Evolutionary conservation across 1,284 basidiomycete genomes (phyloP).

Genomic region (Apiotrichum veenhuisii): DNA sequence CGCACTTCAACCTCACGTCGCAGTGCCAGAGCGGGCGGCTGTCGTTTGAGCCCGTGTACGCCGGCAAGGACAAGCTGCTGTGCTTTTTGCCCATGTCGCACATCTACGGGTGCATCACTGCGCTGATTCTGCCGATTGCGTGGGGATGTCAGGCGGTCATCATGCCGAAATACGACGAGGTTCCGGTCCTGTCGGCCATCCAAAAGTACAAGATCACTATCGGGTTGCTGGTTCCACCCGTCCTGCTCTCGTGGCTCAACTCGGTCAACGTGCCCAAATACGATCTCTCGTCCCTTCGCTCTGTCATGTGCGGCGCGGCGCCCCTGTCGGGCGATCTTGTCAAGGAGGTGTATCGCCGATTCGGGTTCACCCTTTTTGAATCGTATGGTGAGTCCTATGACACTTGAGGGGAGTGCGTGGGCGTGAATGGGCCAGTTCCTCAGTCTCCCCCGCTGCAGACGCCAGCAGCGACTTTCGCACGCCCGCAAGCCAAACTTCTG

Average conservation of each 20-base stretch:
- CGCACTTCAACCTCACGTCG: constrained; percentile 61
- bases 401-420: too few species aligned
- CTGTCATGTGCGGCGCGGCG: constrained; percentile 73
- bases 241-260: constrained; percentile 58
- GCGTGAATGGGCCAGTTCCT: too few species aligned
- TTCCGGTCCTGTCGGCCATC: constrained; percentile 62
- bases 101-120: constrained; percentile 23
- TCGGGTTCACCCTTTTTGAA: constrained; percentile 32
- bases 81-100: constrained; percentile 18
- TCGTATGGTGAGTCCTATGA: constrained; percentile 35
- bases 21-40: constrained; percentile 20
- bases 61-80: constrained; percentile 48
- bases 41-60: not conserved
- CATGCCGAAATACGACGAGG: constrained; percentile 60
- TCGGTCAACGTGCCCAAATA: constrained; percentile 62
- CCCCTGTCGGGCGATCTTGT: constrained; percentile 58
- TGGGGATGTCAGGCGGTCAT: constrained; percentile 62
- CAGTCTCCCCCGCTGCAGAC: too few species aligned
- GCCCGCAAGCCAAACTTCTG: too few species aligned
- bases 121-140: constrained; percentile 61
- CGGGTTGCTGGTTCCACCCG: constrained; percentile 74
- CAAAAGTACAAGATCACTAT: constrained; percentile 64
- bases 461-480: too few species aligned
- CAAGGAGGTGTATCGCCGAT: constrained; percentile 24
- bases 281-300: constrained; percentile 61